Conservation (phyloP, 805 yeast species). For the Kodamaea hsintzibuensis region DNA sequence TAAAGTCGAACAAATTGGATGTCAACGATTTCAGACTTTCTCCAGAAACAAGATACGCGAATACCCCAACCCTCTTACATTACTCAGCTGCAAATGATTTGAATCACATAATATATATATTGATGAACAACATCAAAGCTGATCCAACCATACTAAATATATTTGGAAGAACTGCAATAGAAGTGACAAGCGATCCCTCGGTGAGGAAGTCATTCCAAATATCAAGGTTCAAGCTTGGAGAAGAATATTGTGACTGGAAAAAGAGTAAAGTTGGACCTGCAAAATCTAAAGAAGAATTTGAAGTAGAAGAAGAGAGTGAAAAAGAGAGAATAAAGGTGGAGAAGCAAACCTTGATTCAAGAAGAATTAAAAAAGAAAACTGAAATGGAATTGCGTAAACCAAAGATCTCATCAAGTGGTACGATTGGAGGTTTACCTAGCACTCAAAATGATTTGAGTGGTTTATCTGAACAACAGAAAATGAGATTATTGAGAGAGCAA, state of each 20-base stretch:
- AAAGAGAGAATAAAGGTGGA: slow-evolving; percentile 38
- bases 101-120: slow-evolving; percentile 62
- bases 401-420: slow-evolving; percentile 32
- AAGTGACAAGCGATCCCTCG: slow-evolving; percentile 52
- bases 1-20: slow-evolving; percentile 57
- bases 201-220: slow-evolving; percentile 62
- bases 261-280: slow-evolving; percentile 61
- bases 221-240: slow-evolving; percentile 69
- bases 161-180: slow-evolving; percentile 66
- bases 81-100: slow-evolving; percentile 71
- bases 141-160: slow-evolving; percentile 62
- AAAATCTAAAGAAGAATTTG: slow-evolving; percentile 60
- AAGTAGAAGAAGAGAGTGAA: slow-evolving; percentile 35
- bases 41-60: slow-evolving; percentile 53
- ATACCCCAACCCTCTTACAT: slow-evolving; percentile 75
- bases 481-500: slow-evolving; percentile 86
- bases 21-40: slow-evolving; percentile 49
- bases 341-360: slow-evolving; percentile 42
- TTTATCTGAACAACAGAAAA: slow-evolving; percentile 70
- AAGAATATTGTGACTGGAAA: slow-evolving; percentile 67
- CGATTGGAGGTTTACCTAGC: slow-evolving; percentile 25
- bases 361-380: slow-evolving; percentile 44
- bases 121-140: slow-evolving; percentile 65
- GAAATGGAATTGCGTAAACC: slow-evolving; percentile 42
- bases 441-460: slow-evolving; percentile 53